phyloP scores from a whole-genome alignment of 2,329 filamentous ascomycete species.

The Alternaria viburni region DNA sequence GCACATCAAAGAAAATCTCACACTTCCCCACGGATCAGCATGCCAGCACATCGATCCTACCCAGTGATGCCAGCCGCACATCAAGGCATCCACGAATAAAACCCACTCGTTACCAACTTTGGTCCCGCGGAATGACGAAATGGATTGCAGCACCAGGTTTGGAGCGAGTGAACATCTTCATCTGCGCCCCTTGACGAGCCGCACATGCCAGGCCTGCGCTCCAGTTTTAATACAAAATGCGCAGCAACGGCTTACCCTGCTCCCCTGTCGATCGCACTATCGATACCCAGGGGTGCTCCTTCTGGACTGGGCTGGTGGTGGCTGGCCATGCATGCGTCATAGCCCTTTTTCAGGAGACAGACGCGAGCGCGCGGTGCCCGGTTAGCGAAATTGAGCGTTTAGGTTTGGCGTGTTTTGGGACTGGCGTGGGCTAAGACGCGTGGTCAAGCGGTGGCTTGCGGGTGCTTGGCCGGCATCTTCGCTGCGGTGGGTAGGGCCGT shows the following conservation, averaged over 20 bases:
- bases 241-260: conserved; percentile 4
- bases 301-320: not conserved
- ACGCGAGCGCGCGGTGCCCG: not conserved
- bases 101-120: not conserved
- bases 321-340: conserved; percentile 5
- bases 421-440: not conserved
- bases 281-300: conserved; percentile 5
- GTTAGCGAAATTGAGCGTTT: not conserved
- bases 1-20: not conserved
- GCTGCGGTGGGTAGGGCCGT: conserved; percentile 1
- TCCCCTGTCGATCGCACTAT: conserved; percentile 33
- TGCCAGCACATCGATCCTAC: not conserved
- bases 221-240: not conserved
- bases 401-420: not conserved
- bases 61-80: not conserved
- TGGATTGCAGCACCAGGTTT: not conserved
- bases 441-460: conserved; percentile 9
- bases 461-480: conserved; percentile 5
- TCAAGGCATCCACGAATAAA: not conserved
- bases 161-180: conserved; percentile 14
- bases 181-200: not conserved
- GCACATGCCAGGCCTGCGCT: conserved; percentile 5
- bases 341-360: not conserved
- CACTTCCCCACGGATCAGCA: not conserved
- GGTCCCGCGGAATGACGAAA: not conserved